A percentile compares a stretch with the other conserved stretches of the same genome.
Evolutionary conservation across 2,329 filamentous ascomycete species (phyloP).

Genomic region (Colletotrichum melonis): DNA sequence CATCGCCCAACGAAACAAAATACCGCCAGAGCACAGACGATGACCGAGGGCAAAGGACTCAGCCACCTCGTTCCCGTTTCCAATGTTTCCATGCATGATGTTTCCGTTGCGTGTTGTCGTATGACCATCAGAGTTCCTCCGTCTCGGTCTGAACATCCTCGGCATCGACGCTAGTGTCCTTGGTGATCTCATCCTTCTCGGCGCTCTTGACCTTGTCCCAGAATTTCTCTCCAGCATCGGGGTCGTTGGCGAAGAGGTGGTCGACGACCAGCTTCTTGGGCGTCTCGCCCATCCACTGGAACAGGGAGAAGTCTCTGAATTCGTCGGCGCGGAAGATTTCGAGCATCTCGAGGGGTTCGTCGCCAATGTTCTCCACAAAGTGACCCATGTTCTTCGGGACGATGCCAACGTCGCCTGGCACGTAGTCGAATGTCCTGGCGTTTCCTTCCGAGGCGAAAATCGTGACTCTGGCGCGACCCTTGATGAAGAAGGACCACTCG

Average conservation of each 20-base stretch:
- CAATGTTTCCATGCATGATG: background rate
- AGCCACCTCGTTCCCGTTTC: slow-evolving; percentile 4
- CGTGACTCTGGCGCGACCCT: slow-evolving; percentile 77
- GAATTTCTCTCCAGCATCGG: slow-evolving; percentile 71
- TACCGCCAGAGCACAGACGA: background rate
- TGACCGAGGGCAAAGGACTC: background rate
- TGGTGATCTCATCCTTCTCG: slow-evolving; percentile 66
- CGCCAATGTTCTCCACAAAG: slow-evolving; percentile 83
- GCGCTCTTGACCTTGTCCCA: slow-evolving; percentile 70
- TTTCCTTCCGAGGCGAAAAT: slow-evolving; percentile 77
- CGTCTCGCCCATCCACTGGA: slow-evolving; percentile 81
- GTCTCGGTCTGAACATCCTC: background rate
- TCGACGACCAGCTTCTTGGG: slow-evolving; percentile 74
- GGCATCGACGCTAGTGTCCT: slow-evolving; percentile 21
- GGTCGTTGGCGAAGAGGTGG: slow-evolving; percentile 73
- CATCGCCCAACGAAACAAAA: slow-evolving; percentile 11
- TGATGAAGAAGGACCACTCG: slow-evolving; percentile 85
- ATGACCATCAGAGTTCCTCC: slow-evolving; percentile 24
- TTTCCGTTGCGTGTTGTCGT: background rate
- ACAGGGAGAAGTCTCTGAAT: slow-evolving; percentile 80
- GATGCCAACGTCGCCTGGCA: slow-evolving; percentile 80
- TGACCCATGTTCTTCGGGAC: slow-evolving; percentile 83
- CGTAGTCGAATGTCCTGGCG: slow-evolving; percentile 81
- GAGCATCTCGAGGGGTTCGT: slow-evolving; percentile 79
- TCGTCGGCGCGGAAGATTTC: slow-evolving; percentile 80